Conservation (phyloP, 257 asterid genomes). For the Solanum corneliomulleri region DNA sequence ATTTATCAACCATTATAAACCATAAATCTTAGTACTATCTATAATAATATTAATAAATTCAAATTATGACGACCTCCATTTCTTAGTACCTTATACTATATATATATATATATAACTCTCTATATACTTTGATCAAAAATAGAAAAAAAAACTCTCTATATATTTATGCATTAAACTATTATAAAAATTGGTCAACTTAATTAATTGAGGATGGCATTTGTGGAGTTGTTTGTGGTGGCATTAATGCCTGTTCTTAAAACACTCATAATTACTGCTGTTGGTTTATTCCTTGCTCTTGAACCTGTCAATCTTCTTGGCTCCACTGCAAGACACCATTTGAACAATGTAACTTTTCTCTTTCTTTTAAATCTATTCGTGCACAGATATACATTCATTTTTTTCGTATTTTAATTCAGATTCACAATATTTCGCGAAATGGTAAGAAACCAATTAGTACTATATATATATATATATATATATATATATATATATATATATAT, state of each 20-base stretch:
- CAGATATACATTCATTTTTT: background rate
- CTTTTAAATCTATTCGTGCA: no score
- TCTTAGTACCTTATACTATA: no score
- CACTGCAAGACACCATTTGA: constrained; percentile 15
- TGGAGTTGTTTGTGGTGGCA: constrained; percentile 19
- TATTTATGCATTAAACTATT: no score
- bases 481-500: no score
- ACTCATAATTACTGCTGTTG: constrained; percentile 12
- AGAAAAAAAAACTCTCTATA: no score
- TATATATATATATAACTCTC: no score
- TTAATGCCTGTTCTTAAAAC: constrained; percentile 25
- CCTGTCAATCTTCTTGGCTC: constrained; percentile 12
- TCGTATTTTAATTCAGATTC: background rate
- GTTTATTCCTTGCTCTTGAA: constrained; percentile 19
- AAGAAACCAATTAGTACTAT: background rate
- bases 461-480: no score
- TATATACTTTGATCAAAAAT: no score
- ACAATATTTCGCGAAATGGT: background rate
- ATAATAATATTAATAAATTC: no score
- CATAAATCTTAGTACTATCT: no score
- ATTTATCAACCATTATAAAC: no score
- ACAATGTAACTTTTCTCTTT: constrained; percentile 5
- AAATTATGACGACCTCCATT: no score
- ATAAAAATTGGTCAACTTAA: background rate
- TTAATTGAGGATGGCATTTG: constrained; percentile 5